Base-by-base conservation (phyloP, 352 stramenopile species). In the Pythium aquatile region DNA sequence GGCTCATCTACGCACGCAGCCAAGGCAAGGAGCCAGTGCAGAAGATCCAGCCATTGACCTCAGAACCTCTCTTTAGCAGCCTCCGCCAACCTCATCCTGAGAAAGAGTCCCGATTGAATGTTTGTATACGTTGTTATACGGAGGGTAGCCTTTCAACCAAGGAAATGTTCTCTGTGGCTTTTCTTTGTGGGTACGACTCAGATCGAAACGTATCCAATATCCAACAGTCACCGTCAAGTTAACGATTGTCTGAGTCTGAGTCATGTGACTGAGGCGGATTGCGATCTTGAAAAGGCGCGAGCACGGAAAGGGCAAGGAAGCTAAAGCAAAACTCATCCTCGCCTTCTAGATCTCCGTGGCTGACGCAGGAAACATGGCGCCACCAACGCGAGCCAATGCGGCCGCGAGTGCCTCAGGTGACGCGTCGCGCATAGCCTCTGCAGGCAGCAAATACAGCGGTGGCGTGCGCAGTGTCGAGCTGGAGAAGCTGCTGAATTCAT, bases 401-500 rank as follows among this genome's bases (percentile, higher is more conserved):
- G 39, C 0, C 29, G 29, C 17, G 40, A 1, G 14, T 33, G 64
- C 17, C 40, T 16, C 28, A 28, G 14, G 56, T 59, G 17, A 46
- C 53, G 46, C 58, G 46, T 14, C 32, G 17, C 40, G 40, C 40
- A n/a, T 24, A 8, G 40, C 44, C 9, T 47, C 51, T 16, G 37
- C 37, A 39, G 35, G 40, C 14, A 60, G 51, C 42, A 57, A 44
- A 8, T 46, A 24, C 37, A 54, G 13, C 24, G 44, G 44, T 14
- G 48, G 20, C 26, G 73, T 63, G 2, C 69, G 72, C 56, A 91
- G 79, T 44, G 67, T 66, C 8, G 75, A 91, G 75, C 72, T 91
- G 28, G 79, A 89, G 49, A 88, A 81, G 65, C 76, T 91, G 6
- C 59, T 91, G 16, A 66, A 70, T 54, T 70, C 71, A 16, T 73